Base-by-base conservation (phyloP, 305 asterid genomes). In the Lippia alba region DNA sequence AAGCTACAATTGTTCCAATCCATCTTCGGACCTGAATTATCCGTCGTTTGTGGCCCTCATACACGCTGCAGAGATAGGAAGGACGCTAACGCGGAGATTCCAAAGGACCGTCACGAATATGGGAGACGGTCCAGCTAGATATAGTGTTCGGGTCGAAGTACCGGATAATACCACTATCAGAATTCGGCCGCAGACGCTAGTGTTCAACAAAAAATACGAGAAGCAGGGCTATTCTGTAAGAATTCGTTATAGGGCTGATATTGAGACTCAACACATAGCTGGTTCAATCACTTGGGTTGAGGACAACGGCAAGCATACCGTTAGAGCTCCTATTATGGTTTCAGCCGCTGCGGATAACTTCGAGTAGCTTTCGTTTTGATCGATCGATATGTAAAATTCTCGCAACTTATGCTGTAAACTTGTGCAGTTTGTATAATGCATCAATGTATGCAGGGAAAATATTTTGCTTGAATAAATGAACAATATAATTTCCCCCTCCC, bases 21-120 rank as follows among this genome's bases (percentile, higher is more conserved):
- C 86, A 11, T 68, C 79, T 2, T 45, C 69, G 1, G 86, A 84
- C 59, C 63, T 84, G 44, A 84, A 84, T 50, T 84, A 81, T 58
- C 86, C 82, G 0, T 71, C 85, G 0, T 76, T 80, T 18, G 60
- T 78, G 0, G 77, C 76, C 9, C n/a, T 76, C 6, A 64, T 57
- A 34, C 5, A 19, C 16, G 41, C 0, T 14, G 69, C 61, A 17
- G 57, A 67, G 34, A 24, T 1, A 20, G 69, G 58, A 48, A 16
- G 15, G 61, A 50, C 1, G 19, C 19, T 69, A 17, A 76, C 64
- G 4, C 54, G 69, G 12, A 58, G 8, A 16, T 80, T 76, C 45
- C 41, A 9, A 30, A 74, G 81, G 61, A 71, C 70, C 0, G 69
- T 74, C 30, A 84, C 84, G 0, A 74, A 81, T 57, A 82, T 83